Conservation (phyloP, 352 stramenopile species). For the Pythium volutum region DNA sequence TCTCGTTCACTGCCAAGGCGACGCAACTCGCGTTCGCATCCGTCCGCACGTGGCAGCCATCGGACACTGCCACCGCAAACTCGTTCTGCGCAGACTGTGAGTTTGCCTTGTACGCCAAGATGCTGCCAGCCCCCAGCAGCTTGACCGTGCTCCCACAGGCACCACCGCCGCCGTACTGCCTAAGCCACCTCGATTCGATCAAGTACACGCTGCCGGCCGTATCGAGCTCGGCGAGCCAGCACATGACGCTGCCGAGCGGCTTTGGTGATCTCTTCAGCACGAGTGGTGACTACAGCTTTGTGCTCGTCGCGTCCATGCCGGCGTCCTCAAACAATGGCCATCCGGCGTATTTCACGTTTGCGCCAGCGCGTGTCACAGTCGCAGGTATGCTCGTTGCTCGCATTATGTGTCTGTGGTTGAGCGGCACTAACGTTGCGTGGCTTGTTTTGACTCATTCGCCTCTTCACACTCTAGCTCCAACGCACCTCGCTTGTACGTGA, state of each 20-base stretch:
- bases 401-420: neutral
- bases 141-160: neutral
- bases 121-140: slow-evolving; percentile 13
- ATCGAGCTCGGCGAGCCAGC: neutral
- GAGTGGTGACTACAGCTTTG: slow-evolving; percentile 32
- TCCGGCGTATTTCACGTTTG: slow-evolving; percentile 27
- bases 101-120: slow-evolving; percentile 29
- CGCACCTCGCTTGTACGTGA: slow-evolving; percentile 13
- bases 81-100: slow-evolving; percentile 26
- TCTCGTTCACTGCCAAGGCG: slow-evolving; percentile 12
- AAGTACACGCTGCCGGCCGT: slow-evolving; percentile 22
- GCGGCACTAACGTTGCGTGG: neutral
- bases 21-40: slow-evolving; percentile 24
- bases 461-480: slow-evolving; percentile 10
- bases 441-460: neutral
- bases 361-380: slow-evolving; percentile 25
- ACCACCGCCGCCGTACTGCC: slow-evolving; percentile 26
- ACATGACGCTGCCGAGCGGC: slow-evolving; percentile 16
- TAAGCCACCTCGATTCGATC: slow-evolving; percentile 15
- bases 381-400: slow-evolving; percentile 17
- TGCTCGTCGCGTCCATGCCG: slow-evolving; percentile 31
- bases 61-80: neutral
- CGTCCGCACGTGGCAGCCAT: slow-evolving; percentile 18
- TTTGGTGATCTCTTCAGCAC: slow-evolving; percentile 33
- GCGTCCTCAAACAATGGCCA: slow-evolving; percentile 27